Base-by-base conservation (phyloP, 495 filamentous ascomycete genomes). In the Neurospora pannonica region DNA sequence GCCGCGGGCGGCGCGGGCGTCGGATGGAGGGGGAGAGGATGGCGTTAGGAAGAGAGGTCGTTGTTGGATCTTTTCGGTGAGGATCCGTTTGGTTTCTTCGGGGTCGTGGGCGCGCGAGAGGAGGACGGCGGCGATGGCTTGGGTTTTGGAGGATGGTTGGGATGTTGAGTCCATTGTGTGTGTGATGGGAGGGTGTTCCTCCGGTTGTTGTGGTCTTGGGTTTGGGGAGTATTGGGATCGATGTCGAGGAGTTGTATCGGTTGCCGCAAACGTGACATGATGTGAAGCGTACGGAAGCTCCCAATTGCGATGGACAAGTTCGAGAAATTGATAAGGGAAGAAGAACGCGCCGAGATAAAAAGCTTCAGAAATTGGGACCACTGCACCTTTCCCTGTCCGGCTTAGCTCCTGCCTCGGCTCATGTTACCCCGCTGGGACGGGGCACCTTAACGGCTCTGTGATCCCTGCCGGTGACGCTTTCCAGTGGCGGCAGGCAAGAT, bases 21-120 rank as follows among this genome's bases (percentile, higher is more conserved):
- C 88, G 31, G 88, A 78, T 0, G 87, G 85, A 6, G 86, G 85
- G 19, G 93, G 89, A 0, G 90, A 90, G 34, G 91, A 90, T 17
- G 94, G 90, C 48, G 89, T 88, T 0, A 98, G 89, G 81, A 89
- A 89, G 76, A 99, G 90, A 0, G 94, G 93, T 74, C 93, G 93
- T 76, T 92, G 89, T 76, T 92, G 89, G 79, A 98, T 86, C 81
- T 94, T 93, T 72, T 96, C 92, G 73, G 88, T 86, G 86, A 92
- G 93, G 85, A 97, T 92, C 8, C 87, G 83, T 11, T 82, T 80
- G 28, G 93, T 90, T 73, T 87, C 89, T 60, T 89, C 86, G 28
- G 93, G 89, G 39, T 90, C 89, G 85, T 96, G 92, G 28, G 93
- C 93, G 76, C 90, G 90, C 10, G 83, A 76, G 74, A 98, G 92